Percentiles rank a stretch among this genome's conserved stretches.
Evolutionary conservation across 352 stramenopile genomes (phyloP).

Genomic region (Phytopythium chamaehyphon): DNA sequence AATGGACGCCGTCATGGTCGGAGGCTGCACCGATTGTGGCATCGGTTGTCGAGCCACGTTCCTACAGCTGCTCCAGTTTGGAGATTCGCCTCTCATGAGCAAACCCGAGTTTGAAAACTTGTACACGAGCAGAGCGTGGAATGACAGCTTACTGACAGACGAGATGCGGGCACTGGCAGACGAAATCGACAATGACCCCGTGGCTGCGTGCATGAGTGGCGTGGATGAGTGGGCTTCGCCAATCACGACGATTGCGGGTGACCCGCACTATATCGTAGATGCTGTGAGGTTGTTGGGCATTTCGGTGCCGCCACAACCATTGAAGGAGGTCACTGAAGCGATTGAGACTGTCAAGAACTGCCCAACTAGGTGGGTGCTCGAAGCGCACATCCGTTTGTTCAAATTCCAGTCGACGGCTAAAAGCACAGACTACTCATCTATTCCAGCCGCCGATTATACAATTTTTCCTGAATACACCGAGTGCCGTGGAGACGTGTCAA

Average conservation of each 20-base stretch:
- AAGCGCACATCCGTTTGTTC: slow-evolving; percentile 15
- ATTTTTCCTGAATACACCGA: slow-evolving; percentile 26
- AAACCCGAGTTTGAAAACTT: slow-evolving; percentile 13
- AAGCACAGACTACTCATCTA: slow-evolving; percentile 22
- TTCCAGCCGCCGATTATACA: slow-evolving; percentile 21
- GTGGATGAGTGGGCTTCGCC: slow-evolving; percentile 16
- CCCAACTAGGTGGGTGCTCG: slow-evolving; percentile 17
- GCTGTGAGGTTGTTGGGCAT: slow-evolving; percentile 9
- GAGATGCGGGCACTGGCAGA: slow-evolving; percentile 14
- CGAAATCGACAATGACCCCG: slow-evolving; percentile 3
- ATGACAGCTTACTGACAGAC: slow-evolving; percentile 14
- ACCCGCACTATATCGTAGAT: slow-evolving; percentile 11
- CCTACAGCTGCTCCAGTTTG: slow-evolving; percentile 15
- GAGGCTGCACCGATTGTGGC: slow-evolving; percentile 10
- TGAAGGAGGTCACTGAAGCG: slow-evolving; percentile 12
- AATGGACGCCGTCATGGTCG: slow-evolving; percentile 13
- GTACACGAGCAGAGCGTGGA: slow-evolving; percentile 9
- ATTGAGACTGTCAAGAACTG: slow-evolving; percentile 14
- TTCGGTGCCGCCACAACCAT: slow-evolving; percentile 11
- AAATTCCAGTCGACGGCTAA: slow-evolving; percentile 25
- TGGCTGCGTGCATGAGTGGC: slow-evolving; percentile 13
- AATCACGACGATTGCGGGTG: slow-evolving; percentile 11
- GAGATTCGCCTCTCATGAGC: slow-evolving; percentile 8
- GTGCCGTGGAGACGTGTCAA: slow-evolving; percentile 13
- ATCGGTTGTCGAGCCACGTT: slow-evolving; percentile 14